Evolutionary conservation across 305 asterid genomes (phyloP).

Genomic region (Ilex paraguariensis): DNA sequence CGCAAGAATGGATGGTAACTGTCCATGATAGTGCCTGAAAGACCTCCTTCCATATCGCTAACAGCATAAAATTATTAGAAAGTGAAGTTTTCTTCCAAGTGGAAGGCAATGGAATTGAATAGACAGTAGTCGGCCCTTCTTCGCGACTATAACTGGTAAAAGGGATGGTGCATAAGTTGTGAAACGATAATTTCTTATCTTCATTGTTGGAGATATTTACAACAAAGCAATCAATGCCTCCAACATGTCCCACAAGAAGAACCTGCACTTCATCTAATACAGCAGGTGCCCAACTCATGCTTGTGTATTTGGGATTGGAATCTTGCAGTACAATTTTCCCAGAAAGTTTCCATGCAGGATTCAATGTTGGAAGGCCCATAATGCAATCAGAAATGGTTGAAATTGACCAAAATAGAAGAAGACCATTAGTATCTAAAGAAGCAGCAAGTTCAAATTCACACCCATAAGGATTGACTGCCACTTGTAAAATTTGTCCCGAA

Average conservation of each 20-base stretch:
- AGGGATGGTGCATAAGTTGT: constrained; percentile 55
- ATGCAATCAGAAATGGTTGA: constrained; percentile 50
- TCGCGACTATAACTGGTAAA: constrained; percentile 35
- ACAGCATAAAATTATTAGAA: constrained; percentile 60
- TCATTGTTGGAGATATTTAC: constrained; percentile 35
- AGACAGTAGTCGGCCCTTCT: constrained; percentile 51
- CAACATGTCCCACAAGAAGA: constrained; percentile 74
- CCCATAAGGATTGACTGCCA: constrained; percentile 73
- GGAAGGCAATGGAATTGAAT: constrained; percentile 60
- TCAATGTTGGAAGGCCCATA: constrained; percentile 55
- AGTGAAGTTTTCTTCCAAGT: constrained; percentile 38
- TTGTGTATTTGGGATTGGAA: constrained; percentile 49
- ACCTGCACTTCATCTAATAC: constrained; percentile 42
- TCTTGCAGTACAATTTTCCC: constrained; percentile 35
- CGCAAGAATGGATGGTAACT: constrained; percentile 52
- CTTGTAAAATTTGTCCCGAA: constrained; percentile 60
- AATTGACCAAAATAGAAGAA: constrained; percentile 74
- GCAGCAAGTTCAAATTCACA: constrained; percentile 69
- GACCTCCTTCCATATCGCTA: constrained; percentile 67
- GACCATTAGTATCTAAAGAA: constrained; percentile 73
- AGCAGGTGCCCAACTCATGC: constrained; percentile 86
- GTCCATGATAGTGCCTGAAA: constrained; percentile 85
- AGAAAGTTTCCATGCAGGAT: constrained; percentile 59
- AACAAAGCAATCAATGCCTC: constrained; percentile 67
- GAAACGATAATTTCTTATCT: constrained; percentile 35